Conservation (phyloP, 83 land plant species). For the Diphasiastrum complanatum region DNA sequence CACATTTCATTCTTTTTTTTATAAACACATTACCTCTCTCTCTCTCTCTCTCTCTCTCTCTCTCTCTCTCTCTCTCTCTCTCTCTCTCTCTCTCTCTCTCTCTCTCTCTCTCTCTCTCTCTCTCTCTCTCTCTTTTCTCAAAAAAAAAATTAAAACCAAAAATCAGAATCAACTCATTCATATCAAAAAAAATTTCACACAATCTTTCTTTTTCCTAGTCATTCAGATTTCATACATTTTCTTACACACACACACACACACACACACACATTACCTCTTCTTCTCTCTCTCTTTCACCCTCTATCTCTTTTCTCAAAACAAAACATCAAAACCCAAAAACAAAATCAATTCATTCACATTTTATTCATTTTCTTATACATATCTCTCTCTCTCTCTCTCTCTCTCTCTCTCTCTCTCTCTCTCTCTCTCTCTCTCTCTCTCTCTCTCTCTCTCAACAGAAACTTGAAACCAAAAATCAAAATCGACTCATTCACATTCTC, state of each 20-base stretch:
- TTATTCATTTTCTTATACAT: no score
- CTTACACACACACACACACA: conserved; percentile 2
- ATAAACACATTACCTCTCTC: conserved; percentile 1
- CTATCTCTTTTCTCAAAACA: background rate
- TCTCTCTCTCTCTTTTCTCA: background rate
- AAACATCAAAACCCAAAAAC: background rate
- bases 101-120: background rate
- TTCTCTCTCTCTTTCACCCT: background rate
- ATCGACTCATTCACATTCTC: no score
- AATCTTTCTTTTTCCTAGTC: no score
- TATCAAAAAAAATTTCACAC: no score
- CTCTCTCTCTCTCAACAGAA: no score
- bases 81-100: background rate
- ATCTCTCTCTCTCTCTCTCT: no score
- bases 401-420: no score
- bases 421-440: background rate
- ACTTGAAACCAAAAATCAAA: no score
- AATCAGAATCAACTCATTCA: no score
- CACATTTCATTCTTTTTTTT: conserved; percentile 3
- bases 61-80: conserved; percentile 1
- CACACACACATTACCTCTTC: background rate
- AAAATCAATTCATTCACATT: no score
- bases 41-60: background rate
- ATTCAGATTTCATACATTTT: background rate
- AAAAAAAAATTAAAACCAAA: no score